Evolutionary conservation across 169 alveolate species (phyloP), one percentile per base, ranked within the genome.

Genomic region (Eimeria maxima): DNA sequence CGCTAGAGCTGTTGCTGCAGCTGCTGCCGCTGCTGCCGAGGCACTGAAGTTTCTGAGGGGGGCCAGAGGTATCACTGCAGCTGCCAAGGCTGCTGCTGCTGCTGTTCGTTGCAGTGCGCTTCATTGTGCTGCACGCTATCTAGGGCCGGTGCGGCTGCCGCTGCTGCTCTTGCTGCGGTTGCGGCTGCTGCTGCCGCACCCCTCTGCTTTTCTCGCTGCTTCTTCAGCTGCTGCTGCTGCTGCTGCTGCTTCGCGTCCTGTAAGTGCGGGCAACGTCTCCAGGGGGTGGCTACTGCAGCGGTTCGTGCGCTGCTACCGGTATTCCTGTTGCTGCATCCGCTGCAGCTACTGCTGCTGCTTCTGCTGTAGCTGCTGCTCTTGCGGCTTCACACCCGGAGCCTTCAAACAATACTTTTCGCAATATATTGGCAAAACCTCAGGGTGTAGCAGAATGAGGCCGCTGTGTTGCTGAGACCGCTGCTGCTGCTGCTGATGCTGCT

Each of bases 1-100:
- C 90, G 84, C 55, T 74, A 7, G 45, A 11, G 55, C 84, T 74
- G 84, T 74, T 74, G 84, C 84, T 74, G 83, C 44, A 33, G 47
- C 47, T 71, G 83, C 83, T 71, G 91, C 53, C 55, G 74, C 74
- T 83, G 91, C 76, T 83, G 76, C 74, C 74, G 38, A 83, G 57
- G 42, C 91, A 83, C 91, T 53, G 91, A 10, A 83, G 13, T 29
- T 83, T 83, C 42, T 47, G 91, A 20, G 91, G 74, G 18, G 91
- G 91, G 14, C 67, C 91, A 57, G 42, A 33, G 63, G 27, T 24
- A 38, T 83, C 91, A 38, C 76, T 53, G 76, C 91, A 83, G 91
- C 91, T 83, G 91, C 74, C 91, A 53, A 83, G 53, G 67, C 89
- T 78, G 91, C 91, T 83, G 91, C 91, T 83, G 50, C 91, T 83